Conservation (phyloP, 2,329 filamentous ascomycete genomes). For the Aspergillus alliaceus region DNA sequence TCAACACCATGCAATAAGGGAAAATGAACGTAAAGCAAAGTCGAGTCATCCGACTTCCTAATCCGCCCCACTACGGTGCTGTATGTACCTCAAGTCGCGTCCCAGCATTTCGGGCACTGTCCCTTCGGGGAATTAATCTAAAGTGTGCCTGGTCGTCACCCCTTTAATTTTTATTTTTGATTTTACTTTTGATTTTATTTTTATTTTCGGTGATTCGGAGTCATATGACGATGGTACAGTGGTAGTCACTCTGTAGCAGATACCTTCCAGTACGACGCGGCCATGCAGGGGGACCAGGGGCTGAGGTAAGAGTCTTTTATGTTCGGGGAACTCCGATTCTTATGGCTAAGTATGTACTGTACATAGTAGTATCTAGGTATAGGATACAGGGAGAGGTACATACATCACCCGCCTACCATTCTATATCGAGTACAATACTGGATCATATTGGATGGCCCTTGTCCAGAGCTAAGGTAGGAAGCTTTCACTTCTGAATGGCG, state of each 20-base stretch:
- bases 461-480: too few relatives aligned
- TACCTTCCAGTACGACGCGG: neutral
- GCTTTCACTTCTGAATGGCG: too few relatives aligned
- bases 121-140: neutral
- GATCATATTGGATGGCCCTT: too few relatives aligned
- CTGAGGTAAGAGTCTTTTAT: neutral
- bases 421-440: too few relatives aligned
- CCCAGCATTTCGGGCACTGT: neutral
- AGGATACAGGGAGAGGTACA: too few relatives aligned
- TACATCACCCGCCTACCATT: too few relatives aligned
- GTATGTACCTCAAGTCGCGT: neutral
- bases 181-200: neutral
- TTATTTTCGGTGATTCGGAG: neutral
- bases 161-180: neutral
- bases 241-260: neutral
- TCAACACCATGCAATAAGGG: neutral
- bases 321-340: neutral
- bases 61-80: neutral
- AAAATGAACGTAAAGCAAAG: too few relatives aligned
- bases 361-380: neutral
- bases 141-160: too few relatives aligned
- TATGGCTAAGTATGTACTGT: too few relatives aligned
- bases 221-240: neutral
- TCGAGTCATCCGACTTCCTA: neutral
- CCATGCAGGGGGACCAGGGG: neutral